Conservation (phyloP, 2,329 filamentous ascomycete genomes). For the Aspergillus luchuensis region DNA sequence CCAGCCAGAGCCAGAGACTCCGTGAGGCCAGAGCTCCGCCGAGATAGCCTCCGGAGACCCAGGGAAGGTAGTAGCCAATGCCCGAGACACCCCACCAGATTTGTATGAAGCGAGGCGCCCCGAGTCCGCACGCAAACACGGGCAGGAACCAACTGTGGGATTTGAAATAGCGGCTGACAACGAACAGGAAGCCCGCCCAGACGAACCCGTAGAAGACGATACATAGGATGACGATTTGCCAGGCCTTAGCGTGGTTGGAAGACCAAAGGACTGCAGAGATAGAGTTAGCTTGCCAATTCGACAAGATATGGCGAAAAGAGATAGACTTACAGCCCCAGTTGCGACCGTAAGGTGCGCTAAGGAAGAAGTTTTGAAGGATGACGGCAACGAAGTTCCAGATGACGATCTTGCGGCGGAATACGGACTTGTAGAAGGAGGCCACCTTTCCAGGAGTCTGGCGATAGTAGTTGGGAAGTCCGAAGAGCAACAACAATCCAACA, state of each 20-base stretch:
- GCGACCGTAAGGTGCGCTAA: conserved; percentile 64
- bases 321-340: conserved; percentile 58
- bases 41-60: conserved; percentile 56
- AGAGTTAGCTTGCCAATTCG: neutral
- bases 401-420: conserved; percentile 56
- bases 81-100: conserved; percentile 65
- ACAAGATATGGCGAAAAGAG: too few relatives aligned
- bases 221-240: conserved; percentile 59
- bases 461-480: conserved; percentile 67
- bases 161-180: conserved; percentile 58
- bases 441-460: conserved; percentile 63
- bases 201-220: conserved; percentile 53
- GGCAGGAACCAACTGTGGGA: conserved; percentile 66
- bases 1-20: conserved; percentile 66
- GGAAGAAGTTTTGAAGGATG: conserved; percentile 66
- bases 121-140: conserved; percentile 67
- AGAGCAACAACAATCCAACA: conserved; percentile 56
- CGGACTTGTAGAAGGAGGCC: conserved; percentile 64
- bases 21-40: conserved; percentile 58
- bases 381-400: conserved; percentile 60
- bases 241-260: conserved; percentile 56
- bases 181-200: conserved; percentile 50
- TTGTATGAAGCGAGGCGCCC: conserved; percentile 65
- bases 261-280: conserved; percentile 54
- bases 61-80: conserved; percentile 63